Evolutionary conservation across 768 basidiomycete species (phyloP).

Genomic region (Suillus spraguei): DNA sequence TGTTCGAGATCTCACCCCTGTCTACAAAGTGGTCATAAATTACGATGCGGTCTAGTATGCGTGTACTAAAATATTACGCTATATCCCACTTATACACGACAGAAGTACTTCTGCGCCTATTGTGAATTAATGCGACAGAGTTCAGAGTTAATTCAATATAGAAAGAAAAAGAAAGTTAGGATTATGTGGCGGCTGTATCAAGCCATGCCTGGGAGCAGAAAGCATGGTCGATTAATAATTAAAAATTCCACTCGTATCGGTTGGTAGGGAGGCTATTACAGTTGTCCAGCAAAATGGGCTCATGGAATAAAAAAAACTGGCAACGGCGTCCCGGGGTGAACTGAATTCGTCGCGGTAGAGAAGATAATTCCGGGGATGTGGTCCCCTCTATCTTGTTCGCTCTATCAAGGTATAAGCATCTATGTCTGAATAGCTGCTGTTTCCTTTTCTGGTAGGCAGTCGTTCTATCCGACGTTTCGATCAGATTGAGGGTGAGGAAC

Average conservation of each 20-base stretch:
- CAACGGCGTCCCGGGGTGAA: not conserved
- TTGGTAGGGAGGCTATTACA: not conserved
- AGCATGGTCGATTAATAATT: not conserved
- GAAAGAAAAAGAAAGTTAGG: not conserved
- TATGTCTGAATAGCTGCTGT: not conserved
- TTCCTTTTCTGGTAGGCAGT: not conserved
- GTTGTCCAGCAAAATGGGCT: not conserved
- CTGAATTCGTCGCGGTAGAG: not conserved
- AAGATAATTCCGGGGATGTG: slow-evolving; percentile 1
- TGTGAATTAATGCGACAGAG: not conserved
- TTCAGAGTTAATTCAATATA: not conserved
- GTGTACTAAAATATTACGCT: not conserved
- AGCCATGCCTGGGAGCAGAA: not conserved
- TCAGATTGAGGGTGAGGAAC: slow-evolving; percentile 11
- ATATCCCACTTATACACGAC: not conserved
- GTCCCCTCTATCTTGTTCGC: not conserved
- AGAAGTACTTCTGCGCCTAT: not conserved
- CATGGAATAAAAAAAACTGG: not conserved
- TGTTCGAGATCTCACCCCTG: not conserved
- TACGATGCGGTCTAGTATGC: not conserved
- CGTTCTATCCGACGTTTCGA: slow-evolving; percentile 1
- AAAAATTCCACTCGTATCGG: not conserved
- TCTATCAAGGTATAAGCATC: not conserved
- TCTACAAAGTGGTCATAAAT: not conserved
- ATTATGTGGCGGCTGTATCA: not conserved